Percentiles rank a stretch among this genome's conserved stretches.
phyloP scores from a whole-genome alignment of 1,284 basidiomycete genomes.

The Rhodotorula sp. region DNA sequence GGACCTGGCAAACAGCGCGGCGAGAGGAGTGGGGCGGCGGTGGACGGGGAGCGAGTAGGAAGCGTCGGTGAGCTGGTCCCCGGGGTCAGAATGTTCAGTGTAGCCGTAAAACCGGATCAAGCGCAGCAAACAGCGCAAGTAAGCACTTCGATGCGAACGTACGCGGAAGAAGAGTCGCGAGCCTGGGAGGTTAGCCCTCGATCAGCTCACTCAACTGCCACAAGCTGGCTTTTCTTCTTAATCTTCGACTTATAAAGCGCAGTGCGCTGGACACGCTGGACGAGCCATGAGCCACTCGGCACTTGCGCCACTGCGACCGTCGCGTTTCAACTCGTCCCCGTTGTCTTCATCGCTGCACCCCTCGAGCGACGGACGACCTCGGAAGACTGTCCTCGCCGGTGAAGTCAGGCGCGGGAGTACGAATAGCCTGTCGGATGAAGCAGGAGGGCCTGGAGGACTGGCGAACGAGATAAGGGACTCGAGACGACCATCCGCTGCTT shows the following conservation, averaged over 20 bases:
- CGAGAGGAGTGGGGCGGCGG: not conserved
- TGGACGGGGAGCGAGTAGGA: too few relatives aligned
- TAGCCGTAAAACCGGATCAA: not conserved
- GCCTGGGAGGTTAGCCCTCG: not conserved
- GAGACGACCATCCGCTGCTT: too few relatives aligned
- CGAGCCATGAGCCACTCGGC: not conserved
- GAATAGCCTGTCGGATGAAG: not conserved
- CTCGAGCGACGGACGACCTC: not conserved
- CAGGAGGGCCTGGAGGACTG: too few relatives aligned
- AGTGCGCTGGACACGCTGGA: too few relatives aligned
- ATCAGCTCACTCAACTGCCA: not conserved
- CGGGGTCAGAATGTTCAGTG: not conserved
- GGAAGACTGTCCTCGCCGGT: not conserved
- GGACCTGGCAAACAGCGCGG: too few relatives aligned
- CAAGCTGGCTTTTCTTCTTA: too few relatives aligned
- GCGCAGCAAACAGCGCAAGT: too few relatives aligned
- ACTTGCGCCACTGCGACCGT: not conserved
- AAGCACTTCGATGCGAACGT: not conserved
- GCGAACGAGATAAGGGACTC: too few relatives aligned
- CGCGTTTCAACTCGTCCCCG: not conserved
- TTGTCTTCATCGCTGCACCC: constrained; percentile 2
- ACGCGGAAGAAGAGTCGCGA: too few relatives aligned
- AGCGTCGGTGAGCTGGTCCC: not conserved
- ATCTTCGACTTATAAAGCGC: too few relatives aligned
- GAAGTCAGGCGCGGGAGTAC: not conserved